Evolutionary conservation across 208 protist genomes (phyloP).

Genomic region (Trypanosoma melophagium): DNA sequence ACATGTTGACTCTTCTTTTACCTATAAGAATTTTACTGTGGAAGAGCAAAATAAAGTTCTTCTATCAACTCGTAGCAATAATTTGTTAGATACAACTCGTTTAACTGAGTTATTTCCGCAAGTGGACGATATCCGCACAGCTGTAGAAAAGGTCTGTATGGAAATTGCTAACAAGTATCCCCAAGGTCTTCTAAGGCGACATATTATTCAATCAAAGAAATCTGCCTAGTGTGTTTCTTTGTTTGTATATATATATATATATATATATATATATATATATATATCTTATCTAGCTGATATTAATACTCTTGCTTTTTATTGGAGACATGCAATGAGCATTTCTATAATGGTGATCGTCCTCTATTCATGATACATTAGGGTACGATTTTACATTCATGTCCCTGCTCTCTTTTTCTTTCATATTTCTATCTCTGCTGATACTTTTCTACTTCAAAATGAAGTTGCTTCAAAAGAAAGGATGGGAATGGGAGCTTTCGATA

Average conservation of each 20-base stretch:
- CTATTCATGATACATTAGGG: too few species aligned
- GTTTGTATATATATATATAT: neutral
- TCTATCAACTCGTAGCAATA: slow-evolving; percentile 45
- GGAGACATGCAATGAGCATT: too few species aligned
- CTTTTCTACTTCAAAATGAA: too few species aligned
- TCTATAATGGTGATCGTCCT: too few species aligned
- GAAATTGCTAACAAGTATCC: slow-evolving; percentile 38
- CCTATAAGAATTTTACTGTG: slow-evolving; percentile 51
- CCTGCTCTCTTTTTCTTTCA: too few species aligned
- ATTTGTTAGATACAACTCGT: slow-evolving; percentile 36
- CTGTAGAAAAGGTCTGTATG: slow-evolving; percentile 46
- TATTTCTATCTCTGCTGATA: too few species aligned
- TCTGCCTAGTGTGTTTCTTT: neutral
- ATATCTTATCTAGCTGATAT: neutral
- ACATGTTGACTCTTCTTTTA: slow-evolving; percentile 48
- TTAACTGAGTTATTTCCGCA: slow-evolving; percentile 33
- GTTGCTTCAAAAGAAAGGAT: too few species aligned
- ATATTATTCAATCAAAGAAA: neutral
- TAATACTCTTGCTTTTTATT: too few species aligned
- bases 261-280: neutral
- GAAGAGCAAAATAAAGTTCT: slow-evolving; percentile 67
- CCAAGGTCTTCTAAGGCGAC: slow-evolving; percentile 35
- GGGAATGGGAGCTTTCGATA: too few species aligned
- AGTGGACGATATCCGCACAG: slow-evolving; percentile 49
- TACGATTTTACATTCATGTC: too few species aligned